Evolutionary conservation across 768 basidiomycete genomes (phyloP).

Genomic region (Termitomyces sp.): DNA sequence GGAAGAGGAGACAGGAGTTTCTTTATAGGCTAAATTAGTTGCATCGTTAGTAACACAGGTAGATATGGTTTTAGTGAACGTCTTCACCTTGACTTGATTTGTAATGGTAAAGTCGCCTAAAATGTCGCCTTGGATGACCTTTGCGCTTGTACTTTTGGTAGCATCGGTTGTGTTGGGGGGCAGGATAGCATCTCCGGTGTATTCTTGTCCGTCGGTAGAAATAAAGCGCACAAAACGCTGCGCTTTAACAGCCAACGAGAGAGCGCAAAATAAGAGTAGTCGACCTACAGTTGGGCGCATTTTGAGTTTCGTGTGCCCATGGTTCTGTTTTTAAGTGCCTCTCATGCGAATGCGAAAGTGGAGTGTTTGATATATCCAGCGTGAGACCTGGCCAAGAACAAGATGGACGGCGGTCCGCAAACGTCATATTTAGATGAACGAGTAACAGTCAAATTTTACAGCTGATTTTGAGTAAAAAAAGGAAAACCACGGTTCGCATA

Average conservation of each 20-base stretch:
- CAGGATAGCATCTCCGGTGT: constrained; percentile 22
- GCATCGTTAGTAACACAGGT: not conserved
- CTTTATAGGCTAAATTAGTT: constrained; percentile 14
- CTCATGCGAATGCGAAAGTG: constrained; percentile 4
- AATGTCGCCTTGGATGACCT: constrained; percentile 21
- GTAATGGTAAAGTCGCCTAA: constrained; percentile 21
- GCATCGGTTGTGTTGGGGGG: constrained; percentile 16
- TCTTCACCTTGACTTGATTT: constrained; percentile 18
- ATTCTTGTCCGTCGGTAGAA: constrained; percentile 21
- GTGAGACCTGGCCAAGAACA: not conserved
- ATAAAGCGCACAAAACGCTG: constrained; percentile 23
- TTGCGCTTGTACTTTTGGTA: constrained; percentile 18
- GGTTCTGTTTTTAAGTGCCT: constrained; percentile 4
- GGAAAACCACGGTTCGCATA: not conserved
- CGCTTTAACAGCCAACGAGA: constrained; percentile 13
- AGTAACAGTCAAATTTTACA: not conserved
- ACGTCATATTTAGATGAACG: too few relatives aligned
- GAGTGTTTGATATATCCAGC: not conserved
- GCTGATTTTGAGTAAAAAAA: not conserved
- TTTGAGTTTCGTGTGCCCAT: not conserved
- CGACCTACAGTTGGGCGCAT: constrained; percentile 4
- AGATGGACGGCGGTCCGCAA: not conserved
- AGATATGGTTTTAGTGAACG: not conserved
- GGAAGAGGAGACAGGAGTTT: constrained; percentile 22
- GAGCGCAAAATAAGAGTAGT: constrained; percentile 4